Base-by-base conservation (phyloP, 2,329 filamentous ascomycete genomes). In the Ilyonectria sp. region DNA sequence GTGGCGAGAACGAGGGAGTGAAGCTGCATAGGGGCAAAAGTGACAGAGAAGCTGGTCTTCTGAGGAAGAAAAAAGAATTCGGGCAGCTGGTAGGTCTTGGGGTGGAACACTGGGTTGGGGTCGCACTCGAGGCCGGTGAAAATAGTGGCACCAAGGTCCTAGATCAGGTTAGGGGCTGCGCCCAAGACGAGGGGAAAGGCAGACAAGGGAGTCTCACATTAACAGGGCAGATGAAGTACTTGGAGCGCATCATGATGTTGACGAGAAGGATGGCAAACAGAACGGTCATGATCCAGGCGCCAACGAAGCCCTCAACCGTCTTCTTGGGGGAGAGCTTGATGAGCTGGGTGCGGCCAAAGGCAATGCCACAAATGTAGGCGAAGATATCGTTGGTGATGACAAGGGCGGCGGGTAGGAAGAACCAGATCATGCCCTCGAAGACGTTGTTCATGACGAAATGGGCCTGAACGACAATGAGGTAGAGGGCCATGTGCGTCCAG, bases 391-490 rank as follows among this genome's bases (percentile, higher is more conserved):
- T 99, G 71, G 94, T 98, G 79, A 99, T 97, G 80, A 99, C 96
- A 75, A 99, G 89, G 60, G 94, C 92, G 8, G 94, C 95, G 8
- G 96, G 96, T 50, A 99, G 84, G 88, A 98, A 98, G 87, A 99
- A 98, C 96, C 96, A 99, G 80, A 99, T 97, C 93, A 99, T 94
- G 84, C 96, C 96, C 84, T 99, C 96, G 76, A 99, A 97, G 72
- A 99, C 93, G 82, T 99, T 99, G 88, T 99, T 99, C 94, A 99
- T 98, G 84, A 98, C 94, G 81, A 99, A 99, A 81, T 99, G 96
- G 15, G 96, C 95, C 82, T 99, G 95, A 6, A 97, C 95, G 44
- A 98, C 95, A 76, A 99, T 98, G 77, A 99, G 87, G 85, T 97
- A 98, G 21, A 99, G 89, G 6, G 97, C 96, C 95, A 99, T 98